Base-by-base conservation (phyloP, 345 rosid species). In the Bruguiera sexangula region DNA sequence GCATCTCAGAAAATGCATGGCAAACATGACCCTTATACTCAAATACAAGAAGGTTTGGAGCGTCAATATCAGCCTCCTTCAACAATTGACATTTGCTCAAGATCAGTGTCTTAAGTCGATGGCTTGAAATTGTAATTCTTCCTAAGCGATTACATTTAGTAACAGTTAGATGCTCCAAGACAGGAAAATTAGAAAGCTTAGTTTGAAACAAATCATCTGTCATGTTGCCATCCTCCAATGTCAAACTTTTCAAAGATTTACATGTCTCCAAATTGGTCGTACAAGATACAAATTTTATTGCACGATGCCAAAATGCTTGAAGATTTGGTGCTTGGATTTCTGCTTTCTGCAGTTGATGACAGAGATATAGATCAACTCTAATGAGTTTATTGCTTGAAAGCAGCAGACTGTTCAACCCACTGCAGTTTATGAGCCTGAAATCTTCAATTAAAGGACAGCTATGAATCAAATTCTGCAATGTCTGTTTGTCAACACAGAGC, bases 41-140 rank as follows among this genome's bases (percentile, higher is more conserved):
- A 3, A 83, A 78, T 3, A 75, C 75, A 18, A 63, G 55, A 57
- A 83, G 86, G 73, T 78, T 83, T 6, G 69, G 82, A 46, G 77
- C 24, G 62, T 73, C 69, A 27, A 78, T 72, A 36, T 73, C 70
- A 52, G 76, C 79, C 43, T 68, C 78, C 24, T 6, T 6, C 24
- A 83, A 62, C 24, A 16, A 20, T 54, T 37, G 66, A 57, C 79
- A 80, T 20, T 63, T 76, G 65, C 80, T 75, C 54, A 83, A 51
- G 30, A 50, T 46, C 46, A 83, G 62, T 24, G 31, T 62, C 65
- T 69, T 75, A 2, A 78, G 78, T 46, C 57, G 60, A 53, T 21
- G 36, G 55, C 71, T 73, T 52, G 70, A 57, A 60, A 80, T 73
- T 10, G 63, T 58, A 53, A 69, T 62, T 52, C 27, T 32, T 32